These are phyloP conservation scores for Pseudogymnoascus sp. DNA, from an alignment of 2,329 filamentous ascomycete genomes.

Conservation along the genomic window DNA sequence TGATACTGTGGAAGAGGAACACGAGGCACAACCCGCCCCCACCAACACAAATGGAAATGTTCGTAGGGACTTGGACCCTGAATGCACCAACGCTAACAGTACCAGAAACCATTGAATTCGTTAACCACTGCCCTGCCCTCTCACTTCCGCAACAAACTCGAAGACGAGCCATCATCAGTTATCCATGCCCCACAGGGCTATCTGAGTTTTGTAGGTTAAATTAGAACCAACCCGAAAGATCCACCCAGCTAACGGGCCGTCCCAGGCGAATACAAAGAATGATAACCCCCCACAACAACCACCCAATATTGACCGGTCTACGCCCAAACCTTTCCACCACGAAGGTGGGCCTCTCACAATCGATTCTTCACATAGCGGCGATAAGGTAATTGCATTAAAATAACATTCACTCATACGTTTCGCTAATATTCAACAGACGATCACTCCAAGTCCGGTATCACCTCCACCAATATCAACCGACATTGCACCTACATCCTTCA, in stretches of 20 bases:
- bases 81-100: neutral
- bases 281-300: conserved; percentile 17
- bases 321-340: conserved; percentile 7
- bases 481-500: conserved; percentile 57
- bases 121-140: conserved; percentile 49
- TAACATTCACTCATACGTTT: neutral
- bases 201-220: conserved; percentile 58
- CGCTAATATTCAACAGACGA: conserved; percentile 17
- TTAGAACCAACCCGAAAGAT: neutral
- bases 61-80: conserved; percentile 2
- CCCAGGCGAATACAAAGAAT: conserved; percentile 18
- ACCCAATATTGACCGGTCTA: conserved; percentile 10
- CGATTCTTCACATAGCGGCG: conserved; percentile 14
- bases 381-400: conserved; percentile 22
- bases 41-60: conserved; percentile 25
- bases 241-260: conserved; percentile 3
- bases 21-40: conserved; percentile 29
- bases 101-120: neutral
- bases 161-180: conserved; percentile 77
- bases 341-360: conserved; percentile 2
- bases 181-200: conserved; percentile 86
- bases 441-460: conserved; percentile 31
- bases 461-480: conserved; percentile 68
- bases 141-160: conserved; percentile 47
- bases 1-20: conserved; percentile 54